Evolutionary conservation across 2,329 filamentous ascomycete genomes (phyloP), one percentile per base, ranked within the genome.

Genomic region (Sarocladium kiliense): DNA sequence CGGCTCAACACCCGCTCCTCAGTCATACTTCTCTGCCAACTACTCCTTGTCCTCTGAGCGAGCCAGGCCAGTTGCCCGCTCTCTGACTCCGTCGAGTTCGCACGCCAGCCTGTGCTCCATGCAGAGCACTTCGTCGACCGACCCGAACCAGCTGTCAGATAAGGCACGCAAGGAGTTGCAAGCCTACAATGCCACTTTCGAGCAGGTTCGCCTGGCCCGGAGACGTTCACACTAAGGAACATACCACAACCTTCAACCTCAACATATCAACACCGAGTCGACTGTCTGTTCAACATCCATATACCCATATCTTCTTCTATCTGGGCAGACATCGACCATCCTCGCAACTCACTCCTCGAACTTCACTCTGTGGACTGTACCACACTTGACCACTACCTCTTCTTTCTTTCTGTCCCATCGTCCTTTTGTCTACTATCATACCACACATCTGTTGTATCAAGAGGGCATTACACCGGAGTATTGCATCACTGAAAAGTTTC

Each of bases 151-250:
- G 49, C 76, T 96, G 60, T 91, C 91, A 3, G 85, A 89, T 60
- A 87, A 88, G 70, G 86, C 89, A 26, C 85, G 84, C 64, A 85
- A 83, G 70, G 91, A 96, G 69, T 81, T 97, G 34, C 85, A 87
- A 66, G 87, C 88, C 62, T 97, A 97, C 71, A 89, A 89, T 61
- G 89, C 87, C 66, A 91, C 88, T 2, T 96, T 97, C 68, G 92
- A 97, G 71, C 88, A 91, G 61, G 86, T 88, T 56, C 81, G 89
- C 58, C 67, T 77, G 55, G 79, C 82, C 64, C 78, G 81, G 61
- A 73, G 81, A 64, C 72, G 84, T 74, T 79, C 81, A 27, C 76
- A 78, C 66, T 84, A 77, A 66, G 49, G n/a, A 58, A n/a, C 25
- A 54, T 32, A 32, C 30, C 21, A 56, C 51, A 54, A 55, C 34